Evolutionary conservation across 148 eudicot genomes (phyloP).

Genomic region (Chenopodium formosanum): DNA sequence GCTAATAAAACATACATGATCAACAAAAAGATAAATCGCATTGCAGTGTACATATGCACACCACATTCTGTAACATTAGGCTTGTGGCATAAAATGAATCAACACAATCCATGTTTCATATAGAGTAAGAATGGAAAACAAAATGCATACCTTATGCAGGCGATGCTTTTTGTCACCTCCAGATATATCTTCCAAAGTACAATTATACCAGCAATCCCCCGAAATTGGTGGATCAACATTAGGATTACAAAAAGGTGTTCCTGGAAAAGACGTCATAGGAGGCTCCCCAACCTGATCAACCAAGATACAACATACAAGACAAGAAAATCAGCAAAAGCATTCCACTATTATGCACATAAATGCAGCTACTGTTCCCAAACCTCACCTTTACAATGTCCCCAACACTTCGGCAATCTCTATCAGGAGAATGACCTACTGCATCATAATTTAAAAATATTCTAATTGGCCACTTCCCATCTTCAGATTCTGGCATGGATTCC

Average conservation of each 20-base stretch:
- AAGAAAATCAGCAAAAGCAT: slow-evolving; percentile 13
- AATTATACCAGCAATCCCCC: slow-evolving; percentile 98
- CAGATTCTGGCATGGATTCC: slow-evolving; percentile 32
- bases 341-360: slow-evolving; percentile 1
- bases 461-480: slow-evolving; percentile 72
- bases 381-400: slow-evolving; percentile 93
- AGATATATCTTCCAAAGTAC: slow-evolving; percentile 83
- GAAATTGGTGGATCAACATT: slow-evolving; percentile 68
- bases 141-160: slow-evolving; percentile 63
- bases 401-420: slow-evolving; percentile 82
- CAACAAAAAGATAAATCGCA: not conserved
- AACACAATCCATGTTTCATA: not conserved
- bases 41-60: not conserved
- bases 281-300: slow-evolving; percentile 88
- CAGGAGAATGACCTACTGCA: slow-evolving; percentile 94
- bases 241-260: slow-evolving; percentile 72
- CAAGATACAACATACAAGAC: slow-evolving; percentile 1
- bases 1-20: not conserved
- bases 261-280: slow-evolving; percentile 48
- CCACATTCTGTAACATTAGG: not conserved
- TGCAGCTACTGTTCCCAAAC: slow-evolving; percentile 2
- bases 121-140: not conserved
- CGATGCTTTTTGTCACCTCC: slow-evolving; percentile 83
- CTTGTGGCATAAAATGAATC: not conserved
- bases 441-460: slow-evolving; percentile 94